Percentiles rank a stretch among this genome's conserved stretches.
Evolutionary conservation across 495 filamentous ascomycete species (phyloP).

Genomic region (Bryoglossum gracile): DNA sequence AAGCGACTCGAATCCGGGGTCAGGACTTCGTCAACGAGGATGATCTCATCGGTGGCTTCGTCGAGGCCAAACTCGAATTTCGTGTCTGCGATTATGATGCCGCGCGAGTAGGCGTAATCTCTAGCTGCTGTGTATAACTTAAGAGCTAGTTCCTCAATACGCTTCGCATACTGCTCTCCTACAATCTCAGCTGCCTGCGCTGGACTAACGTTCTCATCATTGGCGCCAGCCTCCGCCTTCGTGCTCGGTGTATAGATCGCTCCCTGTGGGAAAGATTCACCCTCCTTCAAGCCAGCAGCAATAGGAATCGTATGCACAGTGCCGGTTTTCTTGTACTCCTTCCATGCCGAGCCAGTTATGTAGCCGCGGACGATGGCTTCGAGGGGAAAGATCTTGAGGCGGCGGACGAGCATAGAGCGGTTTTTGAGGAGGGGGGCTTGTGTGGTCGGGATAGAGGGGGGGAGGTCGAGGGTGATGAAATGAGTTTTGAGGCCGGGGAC

Average conservation of each 20-base stretch:
- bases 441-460: slow-evolving; percentile 41
- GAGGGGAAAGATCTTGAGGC: slow-evolving; percentile 72
- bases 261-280: slow-evolving; percentile 57
- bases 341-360: slow-evolving; percentile 90
- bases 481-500: slow-evolving; percentile 69
- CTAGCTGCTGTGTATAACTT: slow-evolving; percentile 65
- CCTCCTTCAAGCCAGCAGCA: slow-evolving; percentile 60
- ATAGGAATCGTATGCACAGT: slow-evolving; percentile 77
- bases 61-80: slow-evolving; percentile 80
- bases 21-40: slow-evolving; percentile 86
- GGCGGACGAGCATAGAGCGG: slow-evolving; percentile 78
- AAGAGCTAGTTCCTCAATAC: slow-evolving; percentile 66
- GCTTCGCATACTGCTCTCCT: slow-evolving; percentile 65
- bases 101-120: slow-evolving; percentile 65
- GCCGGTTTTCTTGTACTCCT: slow-evolving; percentile 62
- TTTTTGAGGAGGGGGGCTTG: slow-evolving; percentile 50
- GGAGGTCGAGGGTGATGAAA: slow-evolving; percentile 63
- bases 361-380: slow-evolving; percentile 92
- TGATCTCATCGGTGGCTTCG: slow-evolving; percentile 62
- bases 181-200: slow-evolving; percentile 61
- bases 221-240: slow-evolving; percentile 75
- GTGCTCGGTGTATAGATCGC: slow-evolving; percentile 87
- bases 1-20: slow-evolving; percentile 82
- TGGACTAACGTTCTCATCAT: slow-evolving; percentile 88
- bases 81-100: slow-evolving; percentile 88